phyloP scores from a whole-genome alignment of 225 moss, liverwort and hornwort species.

The Physcomitrellopsis africana region DNA sequence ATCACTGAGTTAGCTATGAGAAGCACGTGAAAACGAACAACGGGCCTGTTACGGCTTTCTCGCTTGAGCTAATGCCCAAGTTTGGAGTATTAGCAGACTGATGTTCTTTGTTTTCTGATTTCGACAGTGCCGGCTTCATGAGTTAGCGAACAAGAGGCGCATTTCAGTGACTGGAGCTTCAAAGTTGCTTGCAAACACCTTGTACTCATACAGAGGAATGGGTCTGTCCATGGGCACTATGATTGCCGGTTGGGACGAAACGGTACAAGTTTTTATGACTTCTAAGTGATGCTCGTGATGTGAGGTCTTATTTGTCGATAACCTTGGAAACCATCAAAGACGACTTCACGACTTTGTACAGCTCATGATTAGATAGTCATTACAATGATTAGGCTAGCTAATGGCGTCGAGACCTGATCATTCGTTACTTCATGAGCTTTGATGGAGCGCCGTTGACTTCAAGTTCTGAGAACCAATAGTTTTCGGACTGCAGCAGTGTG shows the following conservation, averaged over 20 bases:
- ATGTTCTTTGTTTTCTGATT: conserved; percentile 15
- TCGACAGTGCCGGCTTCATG: conserved; percentile 83
- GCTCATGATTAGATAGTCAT: neutral
- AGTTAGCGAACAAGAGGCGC: conserved; percentile 83
- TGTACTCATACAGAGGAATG: conserved; percentile 89
- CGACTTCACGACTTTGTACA: neutral
- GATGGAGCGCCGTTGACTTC: neutral
- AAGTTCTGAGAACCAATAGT: neutral
- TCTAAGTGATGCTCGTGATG: neutral
- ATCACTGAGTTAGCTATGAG: neutral
- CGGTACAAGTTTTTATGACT: conserved; percentile 35
- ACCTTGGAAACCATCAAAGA: neutral
- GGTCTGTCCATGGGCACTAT: conserved; percentile 94
- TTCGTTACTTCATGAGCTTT: neutral
- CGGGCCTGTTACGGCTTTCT: too few species aligned
- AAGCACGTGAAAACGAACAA: neutral
- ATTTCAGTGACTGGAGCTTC: conserved; percentile 86
- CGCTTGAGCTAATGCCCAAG: too few species aligned
- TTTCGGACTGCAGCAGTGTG: neutral
- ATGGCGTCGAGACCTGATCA: too few species aligned
- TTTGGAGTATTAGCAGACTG: neutral
- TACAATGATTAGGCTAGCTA: neutral
- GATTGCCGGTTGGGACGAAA: conserved; percentile 95
- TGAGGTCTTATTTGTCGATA: neutral
- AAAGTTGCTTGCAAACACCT: conserved; percentile 77